Evolutionary conservation across 371 early-diverging fungal species (phyloP).

Genomic region (Apophysomyces variabilis): DNA sequence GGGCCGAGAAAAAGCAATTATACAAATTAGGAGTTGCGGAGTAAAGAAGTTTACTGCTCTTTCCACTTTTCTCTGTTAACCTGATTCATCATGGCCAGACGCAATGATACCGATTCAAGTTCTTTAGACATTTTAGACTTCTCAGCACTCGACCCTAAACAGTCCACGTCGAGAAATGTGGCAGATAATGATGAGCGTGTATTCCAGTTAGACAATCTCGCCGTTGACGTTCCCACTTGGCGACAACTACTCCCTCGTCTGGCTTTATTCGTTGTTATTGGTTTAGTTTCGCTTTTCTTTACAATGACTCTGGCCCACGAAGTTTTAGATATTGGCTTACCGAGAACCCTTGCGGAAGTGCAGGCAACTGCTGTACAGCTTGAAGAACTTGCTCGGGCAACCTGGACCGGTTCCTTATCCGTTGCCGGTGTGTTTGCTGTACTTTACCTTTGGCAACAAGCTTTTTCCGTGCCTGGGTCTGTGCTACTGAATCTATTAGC

Average conservation of each 20-base stretch:
- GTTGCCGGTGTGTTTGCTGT: constrained; percentile 47
- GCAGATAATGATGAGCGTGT: constrained; percentile 32
- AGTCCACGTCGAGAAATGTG: neutral
- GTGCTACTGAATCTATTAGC: constrained; percentile 50
- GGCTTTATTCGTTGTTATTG: constrained; percentile 36
- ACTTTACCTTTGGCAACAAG: constrained; percentile 58
- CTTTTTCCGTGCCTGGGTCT: constrained; percentile 54
- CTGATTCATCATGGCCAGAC: neutral
- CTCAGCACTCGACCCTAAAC: constrained; percentile 9
- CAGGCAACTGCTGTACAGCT: constrained; percentile 43
- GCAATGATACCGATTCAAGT: constrained; percentile 1
- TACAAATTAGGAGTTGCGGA: neutral
- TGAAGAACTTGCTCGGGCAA: constrained; percentile 31
- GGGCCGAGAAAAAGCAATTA: constrained; percentile 7
- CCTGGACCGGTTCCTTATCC: constrained; percentile 39
- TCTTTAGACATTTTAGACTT: constrained; percentile 9
- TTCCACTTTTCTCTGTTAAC: neutral
- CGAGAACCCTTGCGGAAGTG: constrained; percentile 44
- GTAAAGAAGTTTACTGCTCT: neutral
- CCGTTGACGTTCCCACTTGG: constrained; percentile 25
- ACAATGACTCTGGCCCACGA: constrained; percentile 40
- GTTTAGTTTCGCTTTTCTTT: constrained; percentile 38
- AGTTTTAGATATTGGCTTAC: constrained; percentile 42
- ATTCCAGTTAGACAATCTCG: constrained; percentile 16
- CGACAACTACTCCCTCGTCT: constrained; percentile 37